phyloP scores from a whole-genome alignment of 352 stramenopile genomes.

The Globisporangium radiosum region DNA sequence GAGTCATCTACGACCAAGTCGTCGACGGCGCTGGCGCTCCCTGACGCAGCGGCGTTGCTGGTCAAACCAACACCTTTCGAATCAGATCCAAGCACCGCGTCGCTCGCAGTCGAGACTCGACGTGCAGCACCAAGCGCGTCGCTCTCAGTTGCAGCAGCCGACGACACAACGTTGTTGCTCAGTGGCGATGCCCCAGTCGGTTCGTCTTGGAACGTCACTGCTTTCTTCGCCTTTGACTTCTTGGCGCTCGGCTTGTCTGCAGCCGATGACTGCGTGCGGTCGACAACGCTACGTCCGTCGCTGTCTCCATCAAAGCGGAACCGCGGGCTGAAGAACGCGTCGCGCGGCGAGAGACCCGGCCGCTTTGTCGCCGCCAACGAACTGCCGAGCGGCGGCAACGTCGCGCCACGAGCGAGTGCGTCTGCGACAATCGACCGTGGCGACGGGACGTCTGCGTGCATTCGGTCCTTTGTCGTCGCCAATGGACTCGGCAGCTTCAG shows the following conservation, averaged over 20 bases:
- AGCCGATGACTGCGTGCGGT: background rate
- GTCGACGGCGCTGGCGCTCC: no score
- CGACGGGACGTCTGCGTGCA: slow-evolving; percentile 23
- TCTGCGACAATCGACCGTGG: slow-evolving; percentile 53
- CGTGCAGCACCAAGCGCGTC: background rate
- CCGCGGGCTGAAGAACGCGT: slow-evolving; percentile 64
- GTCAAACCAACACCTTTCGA: no score
- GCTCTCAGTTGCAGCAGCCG: background rate
- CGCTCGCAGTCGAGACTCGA: no score
- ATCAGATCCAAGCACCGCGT: background rate
- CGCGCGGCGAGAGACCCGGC: slow-evolving; percentile 28
- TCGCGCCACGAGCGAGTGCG: slow-evolving; percentile 31
- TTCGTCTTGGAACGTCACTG: slow-evolving; percentile 7
- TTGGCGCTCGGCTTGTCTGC: background rate
- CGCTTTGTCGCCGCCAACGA: slow-evolving; percentile 1
- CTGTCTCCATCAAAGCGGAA: slow-evolving; percentile 38
- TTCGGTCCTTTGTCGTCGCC: slow-evolving; percentile 23
- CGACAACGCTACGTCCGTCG: background rate
- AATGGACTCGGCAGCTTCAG: slow-evolving; percentile 46
- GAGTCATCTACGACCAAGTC: no score
- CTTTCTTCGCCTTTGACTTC: slow-evolving; percentile 13
- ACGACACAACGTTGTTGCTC: background rate
- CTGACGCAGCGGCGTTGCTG: no score
- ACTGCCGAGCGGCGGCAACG: slow-evolving; percentile 33
- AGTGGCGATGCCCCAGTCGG: background rate